A percentile compares a stretch with the other conserved stretches of the same genome.
Evolutionary conservation across 192 early-diverging fungal genomes (phyloP).

Genomic region (Podila epigama): DNA sequence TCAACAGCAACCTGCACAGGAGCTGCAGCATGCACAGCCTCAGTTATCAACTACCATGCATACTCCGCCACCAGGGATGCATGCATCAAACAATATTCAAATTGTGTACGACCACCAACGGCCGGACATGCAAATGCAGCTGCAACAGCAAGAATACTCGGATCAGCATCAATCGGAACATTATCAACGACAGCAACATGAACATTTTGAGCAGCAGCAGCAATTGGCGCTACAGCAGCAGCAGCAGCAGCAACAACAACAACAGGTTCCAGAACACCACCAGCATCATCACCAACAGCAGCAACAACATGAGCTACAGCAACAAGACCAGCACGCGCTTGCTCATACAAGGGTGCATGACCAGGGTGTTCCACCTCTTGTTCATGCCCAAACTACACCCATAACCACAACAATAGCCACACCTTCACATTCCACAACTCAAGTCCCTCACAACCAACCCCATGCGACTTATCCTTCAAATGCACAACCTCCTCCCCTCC

Average conservation of each 20-base stretch:
- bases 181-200: neutral
- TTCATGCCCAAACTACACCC: neutral
- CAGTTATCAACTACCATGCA: too few relatives aligned
- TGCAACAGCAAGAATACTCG: neutral
- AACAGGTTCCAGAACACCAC: neutral
- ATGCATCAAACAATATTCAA: too few relatives aligned
- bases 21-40: neutral
- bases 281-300: neutral
- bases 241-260: neutral
- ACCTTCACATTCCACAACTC: too few relatives aligned
- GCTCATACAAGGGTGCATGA: too few relatives aligned
- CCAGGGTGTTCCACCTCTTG: too few relatives aligned
- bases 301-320: neutral
- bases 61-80: too few relatives aligned
- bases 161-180: neutral
- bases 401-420: too few relatives aligned
- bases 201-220: constrained; percentile 1
- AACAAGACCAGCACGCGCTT: neutral
- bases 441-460: too few relatives aligned
- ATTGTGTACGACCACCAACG: neutral
- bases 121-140: neutral
- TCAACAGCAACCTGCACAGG: neutral
- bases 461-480: too few relatives aligned
- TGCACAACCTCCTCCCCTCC: neutral
- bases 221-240: neutral